Conservation (phyloP, 768 basidiomycete genomes). For the Trametes sanguinea region DNA sequence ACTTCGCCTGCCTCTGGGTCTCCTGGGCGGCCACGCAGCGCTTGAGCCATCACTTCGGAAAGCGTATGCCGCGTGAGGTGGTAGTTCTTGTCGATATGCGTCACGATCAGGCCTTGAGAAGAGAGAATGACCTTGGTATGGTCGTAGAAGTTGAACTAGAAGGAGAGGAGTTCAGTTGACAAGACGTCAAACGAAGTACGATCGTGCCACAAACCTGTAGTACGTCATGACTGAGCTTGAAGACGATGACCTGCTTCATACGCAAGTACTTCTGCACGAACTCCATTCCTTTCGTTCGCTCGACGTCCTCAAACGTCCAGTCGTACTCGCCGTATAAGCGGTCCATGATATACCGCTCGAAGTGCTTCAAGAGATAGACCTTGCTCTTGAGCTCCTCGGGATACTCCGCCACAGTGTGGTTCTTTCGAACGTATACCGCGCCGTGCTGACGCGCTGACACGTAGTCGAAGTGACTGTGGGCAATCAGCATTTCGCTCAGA, state of each 20-base stretch:
- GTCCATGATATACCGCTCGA: constrained; percentile 94
- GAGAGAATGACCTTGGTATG: constrained; percentile 94
- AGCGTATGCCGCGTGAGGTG: constrained; percentile 73
- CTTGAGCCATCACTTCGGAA: constrained; percentile 64
- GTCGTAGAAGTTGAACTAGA: constrained; percentile 97
- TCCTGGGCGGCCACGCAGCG: constrained; percentile 42
- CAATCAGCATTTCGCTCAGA: constrained; percentile 3
- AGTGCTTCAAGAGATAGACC: constrained; percentile 90
- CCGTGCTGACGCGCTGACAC: constrained; percentile 70
- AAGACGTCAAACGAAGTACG: neutral
- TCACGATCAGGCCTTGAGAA: constrained; percentile 72
- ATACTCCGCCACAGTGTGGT: constrained; percentile 65
- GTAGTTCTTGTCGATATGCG: constrained; percentile 91
- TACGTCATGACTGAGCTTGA: constrained; percentile 93
- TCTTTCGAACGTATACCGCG: constrained; percentile 70
- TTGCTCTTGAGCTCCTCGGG: constrained; percentile 88
- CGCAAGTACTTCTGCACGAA: constrained; percentile 94
- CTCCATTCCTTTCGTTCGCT: constrained; percentile 81
- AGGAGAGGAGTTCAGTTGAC: constrained; percentile 6
- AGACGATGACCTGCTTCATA: constrained; percentile 97
- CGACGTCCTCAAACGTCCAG: constrained; percentile 74
- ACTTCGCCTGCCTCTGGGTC: constrained; percentile 60
- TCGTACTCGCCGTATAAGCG: constrained; percentile 82
- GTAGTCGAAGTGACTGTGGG: constrained; percentile 82
- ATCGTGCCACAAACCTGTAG: constrained; percentile 66